Conservation (phyloP, 805 yeast genomes). For the Groenewaldozyma tartarivorans region DNA sequence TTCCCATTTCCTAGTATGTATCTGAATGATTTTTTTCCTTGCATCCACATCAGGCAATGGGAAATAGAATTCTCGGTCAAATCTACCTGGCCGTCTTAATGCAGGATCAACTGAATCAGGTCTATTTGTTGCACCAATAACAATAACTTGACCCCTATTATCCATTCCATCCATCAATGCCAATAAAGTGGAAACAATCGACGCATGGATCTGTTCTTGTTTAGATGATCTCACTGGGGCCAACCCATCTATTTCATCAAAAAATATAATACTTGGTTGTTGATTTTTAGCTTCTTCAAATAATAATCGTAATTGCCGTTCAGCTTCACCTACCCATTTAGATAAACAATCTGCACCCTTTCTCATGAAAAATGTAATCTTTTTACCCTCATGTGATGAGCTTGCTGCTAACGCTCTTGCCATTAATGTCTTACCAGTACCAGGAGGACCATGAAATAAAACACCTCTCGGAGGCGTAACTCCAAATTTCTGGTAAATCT, state of each 20-base stretch:
- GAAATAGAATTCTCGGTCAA: constrained; percentile 93
- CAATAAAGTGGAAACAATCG: constrained; percentile 87
- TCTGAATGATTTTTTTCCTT: constrained; percentile 65
- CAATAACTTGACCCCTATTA: constrained; percentile 94
- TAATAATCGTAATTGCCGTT: constrained; percentile 77
- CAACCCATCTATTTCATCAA: constrained; percentile 95
- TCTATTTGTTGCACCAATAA: constrained; percentile 95
- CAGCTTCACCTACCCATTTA: constrained; percentile 99
- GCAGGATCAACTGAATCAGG: constrained; percentile 99
- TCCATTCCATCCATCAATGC: constrained; percentile 99
- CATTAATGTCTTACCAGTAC: constrained; percentile 97
- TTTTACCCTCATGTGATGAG: constrained; percentile 73
- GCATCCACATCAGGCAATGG: constrained; percentile 82
- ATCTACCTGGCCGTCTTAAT: constrained; percentile 90
- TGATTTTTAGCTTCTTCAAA: constrained; percentile 95
- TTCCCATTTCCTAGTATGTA: constrained; percentile 85
- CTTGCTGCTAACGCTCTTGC: constrained; percentile 96
- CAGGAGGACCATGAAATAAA: constrained; percentile 97
- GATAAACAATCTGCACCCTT: constrained; percentile 96
- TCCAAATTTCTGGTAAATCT: constrained; percentile 76
- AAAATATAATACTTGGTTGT: constrained; percentile 92
- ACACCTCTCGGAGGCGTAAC: constrained; percentile 98
- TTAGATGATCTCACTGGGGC: constrained; percentile 97
- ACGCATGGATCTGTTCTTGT: constrained; percentile 97
- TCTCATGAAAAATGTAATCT: constrained; percentile 94